A percentile compares a stretch with the other conserved stretches of the same genome.
Evolutionary conservation across 2,329 filamentous ascomycete genomes (phyloP).

Genomic region (Claviceps sorghi): DNA sequence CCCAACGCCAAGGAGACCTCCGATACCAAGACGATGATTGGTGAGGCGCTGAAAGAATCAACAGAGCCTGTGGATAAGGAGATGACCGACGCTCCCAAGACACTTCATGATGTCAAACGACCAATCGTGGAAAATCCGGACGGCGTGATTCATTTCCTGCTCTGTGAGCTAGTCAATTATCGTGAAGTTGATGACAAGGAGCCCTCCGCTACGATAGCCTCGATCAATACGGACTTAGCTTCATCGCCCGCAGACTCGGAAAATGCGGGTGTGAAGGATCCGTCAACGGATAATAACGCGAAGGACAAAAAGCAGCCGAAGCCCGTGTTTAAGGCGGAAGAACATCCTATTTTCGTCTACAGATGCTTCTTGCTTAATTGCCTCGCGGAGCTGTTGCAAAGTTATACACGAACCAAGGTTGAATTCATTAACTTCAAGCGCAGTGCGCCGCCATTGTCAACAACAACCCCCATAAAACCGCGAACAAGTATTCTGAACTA

Average conservation of each 20-base stretch:
- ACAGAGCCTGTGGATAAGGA: conserved; percentile 46
- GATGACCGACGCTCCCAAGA: conserved; percentile 50
- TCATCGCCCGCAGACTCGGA: conserved; percentile 14
- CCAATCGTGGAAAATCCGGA: conserved; percentile 85
- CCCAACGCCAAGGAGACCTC: conserved; percentile 1
- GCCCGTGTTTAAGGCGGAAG: conserved; percentile 70
- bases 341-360: conserved; percentile 93
- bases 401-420: conserved; percentile 88
- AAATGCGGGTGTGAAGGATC: conserved; percentile 18
- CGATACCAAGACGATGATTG: conserved; percentile 6
- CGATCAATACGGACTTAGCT: conserved; percentile 22
- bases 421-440: conserved; percentile 99
- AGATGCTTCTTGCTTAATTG: conserved; percentile 90
- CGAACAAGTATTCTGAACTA: conserved; percentile 89
- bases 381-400: conserved; percentile 75
- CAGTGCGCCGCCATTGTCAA: conserved; percentile 69
- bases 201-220: conserved; percentile 27
- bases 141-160: conserved; percentile 85
- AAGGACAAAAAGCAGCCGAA: conserved; percentile 54
- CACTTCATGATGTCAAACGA: conserved; percentile 53
- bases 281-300: conserved; percentile 21
- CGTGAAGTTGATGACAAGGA: conserved; percentile 85
- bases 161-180: conserved; percentile 84
- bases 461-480: conserved; percentile 82
- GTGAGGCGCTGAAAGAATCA: conserved; percentile 40